These are phyloP conservation scores for Bruguiera gymnorhiza DNA, from an alignment of 345 rosid genomes.

Conservation along the genomic window DNA sequence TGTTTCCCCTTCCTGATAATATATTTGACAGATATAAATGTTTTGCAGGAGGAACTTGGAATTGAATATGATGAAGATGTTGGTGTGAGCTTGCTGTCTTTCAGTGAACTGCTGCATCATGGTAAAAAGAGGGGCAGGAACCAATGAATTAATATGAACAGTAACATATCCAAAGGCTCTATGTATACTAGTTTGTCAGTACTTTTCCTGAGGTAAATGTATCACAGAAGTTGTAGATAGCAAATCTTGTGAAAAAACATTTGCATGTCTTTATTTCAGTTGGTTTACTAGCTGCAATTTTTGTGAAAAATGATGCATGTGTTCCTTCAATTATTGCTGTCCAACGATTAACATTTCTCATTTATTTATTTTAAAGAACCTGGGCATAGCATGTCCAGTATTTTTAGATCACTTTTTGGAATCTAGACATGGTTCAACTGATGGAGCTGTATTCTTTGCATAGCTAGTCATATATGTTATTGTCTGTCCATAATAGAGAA, in stretches of 20 bases:
- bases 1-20: slow-evolving; percentile 5
- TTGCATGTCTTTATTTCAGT: slow-evolving; percentile 3
- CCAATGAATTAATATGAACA: slow-evolving; percentile 29
- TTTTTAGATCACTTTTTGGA: too few relatives aligned
- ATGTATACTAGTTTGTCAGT: not conserved
- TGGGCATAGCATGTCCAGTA: too few relatives aligned
- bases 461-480: too few relatives aligned
- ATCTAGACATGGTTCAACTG: too few relatives aligned
- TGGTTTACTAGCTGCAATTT: slow-evolving; percentile 6
- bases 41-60: slow-evolving; percentile 83
- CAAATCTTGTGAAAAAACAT: slow-evolving; percentile 14
- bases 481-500: too few relatives aligned
- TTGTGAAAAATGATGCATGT: not conserved
- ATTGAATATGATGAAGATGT: slow-evolving; percentile 88
- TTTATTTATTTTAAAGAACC: too few relatives aligned
- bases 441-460: too few relatives aligned
- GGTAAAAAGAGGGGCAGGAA: slow-evolving; percentile 55
- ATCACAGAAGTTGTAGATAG: slow-evolving; percentile 22
- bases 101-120: slow-evolving; percentile 49
- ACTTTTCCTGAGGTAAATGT: slow-evolving; percentile 8
- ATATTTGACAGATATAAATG: slow-evolving; percentile 10
- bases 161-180: slow-evolving; percentile 7
- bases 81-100: slow-evolving; percentile 61
- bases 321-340: too few relatives aligned
- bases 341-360: too few relatives aligned